phyloP scores from a whole-genome alignment of 1,284 basidiomycete species.

The Rhodotorula glutinis region DNA sequence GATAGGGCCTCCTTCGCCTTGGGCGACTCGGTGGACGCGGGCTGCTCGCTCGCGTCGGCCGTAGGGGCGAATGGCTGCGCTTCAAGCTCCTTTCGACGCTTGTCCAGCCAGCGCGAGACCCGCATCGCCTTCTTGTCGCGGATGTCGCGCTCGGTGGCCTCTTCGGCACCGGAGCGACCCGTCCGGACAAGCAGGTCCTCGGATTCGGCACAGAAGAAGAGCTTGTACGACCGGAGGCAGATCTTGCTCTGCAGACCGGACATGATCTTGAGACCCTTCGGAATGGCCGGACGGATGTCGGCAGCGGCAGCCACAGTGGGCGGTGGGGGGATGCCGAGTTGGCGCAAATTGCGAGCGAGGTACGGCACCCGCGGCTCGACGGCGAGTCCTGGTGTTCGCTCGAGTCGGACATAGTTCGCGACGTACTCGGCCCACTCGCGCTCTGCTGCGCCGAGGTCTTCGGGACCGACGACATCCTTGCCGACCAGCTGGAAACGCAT shows the following conservation, averaged over 20 bases:
- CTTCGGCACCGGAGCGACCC: neutral
- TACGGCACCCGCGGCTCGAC: constrained; percentile 20
- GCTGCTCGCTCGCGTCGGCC: neutral
- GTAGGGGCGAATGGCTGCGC: neutral
- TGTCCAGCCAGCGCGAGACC: constrained; percentile 18
- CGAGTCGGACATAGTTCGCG: constrained; percentile 39
- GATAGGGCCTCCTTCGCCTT: neutral
- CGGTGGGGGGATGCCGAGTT: constrained; percentile 21
- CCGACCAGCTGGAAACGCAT: constrained; percentile 45
- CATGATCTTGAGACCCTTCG: constrained; percentile 16
- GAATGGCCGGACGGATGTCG: constrained; percentile 7
- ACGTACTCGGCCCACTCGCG: constrained; percentile 44
- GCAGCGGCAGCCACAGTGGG: constrained; percentile 12
- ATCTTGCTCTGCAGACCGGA: constrained; percentile 44
- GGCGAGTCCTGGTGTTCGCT: constrained; percentile 37
- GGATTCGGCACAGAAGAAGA: constrained; percentile 50
- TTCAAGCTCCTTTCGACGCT: constrained; percentile 14
- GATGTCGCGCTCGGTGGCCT: neutral
- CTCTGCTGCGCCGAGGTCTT: constrained; percentile 42
- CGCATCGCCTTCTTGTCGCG: neutral
- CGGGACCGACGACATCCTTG: constrained; percentile 43
- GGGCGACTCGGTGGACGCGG: too few species aligned
- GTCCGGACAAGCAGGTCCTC: constrained; percentile 45
- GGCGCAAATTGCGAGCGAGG: constrained; percentile 34
- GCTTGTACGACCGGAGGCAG: constrained; percentile 51